Evolutionary conservation across 192 early-diverging fungal species (phyloP).

Genomic region (Podila epicladia): DNA sequence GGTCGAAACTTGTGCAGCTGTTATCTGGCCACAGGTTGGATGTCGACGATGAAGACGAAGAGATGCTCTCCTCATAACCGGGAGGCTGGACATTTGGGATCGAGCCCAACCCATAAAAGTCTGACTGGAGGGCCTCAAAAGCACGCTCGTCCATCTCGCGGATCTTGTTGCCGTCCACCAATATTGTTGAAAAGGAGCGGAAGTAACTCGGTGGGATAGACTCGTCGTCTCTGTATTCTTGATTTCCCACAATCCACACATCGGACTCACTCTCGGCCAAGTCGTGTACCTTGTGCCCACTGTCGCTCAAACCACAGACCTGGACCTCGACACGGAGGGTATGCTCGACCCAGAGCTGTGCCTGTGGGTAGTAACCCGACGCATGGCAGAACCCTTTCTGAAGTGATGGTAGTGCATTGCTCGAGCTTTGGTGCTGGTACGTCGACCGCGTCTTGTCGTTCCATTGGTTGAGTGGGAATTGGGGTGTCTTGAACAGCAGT

Average conservation of each 20-base stretch:
- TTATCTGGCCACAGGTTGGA: background rate
- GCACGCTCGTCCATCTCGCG: constrained; percentile 37
- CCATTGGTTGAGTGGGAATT: constrained; percentile 15
- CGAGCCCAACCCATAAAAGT: background rate
- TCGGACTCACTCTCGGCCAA: constrained; percentile 15
- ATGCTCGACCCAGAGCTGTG: constrained; percentile 20
- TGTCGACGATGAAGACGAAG: background rate
- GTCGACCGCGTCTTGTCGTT: background rate
- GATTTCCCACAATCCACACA: constrained; percentile 29
- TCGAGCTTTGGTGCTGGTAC: background rate
- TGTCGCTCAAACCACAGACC: constrained; percentile 19
- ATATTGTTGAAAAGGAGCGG: constrained; percentile 30
- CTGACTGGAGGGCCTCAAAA: constrained; percentile 31
- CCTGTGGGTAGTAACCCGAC: constrained; percentile 8
- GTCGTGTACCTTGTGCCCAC: constrained; percentile 2
- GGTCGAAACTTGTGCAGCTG: background rate
- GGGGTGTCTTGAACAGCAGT: constrained; percentile 40
- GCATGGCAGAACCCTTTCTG: constrained; percentile 30
- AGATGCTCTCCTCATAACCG: constrained; percentile 18
- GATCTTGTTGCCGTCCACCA: constrained; percentile 36
- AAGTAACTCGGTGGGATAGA: constrained; percentile 33
- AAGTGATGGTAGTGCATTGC: constrained; percentile 1
- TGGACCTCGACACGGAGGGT: constrained; percentile 10
- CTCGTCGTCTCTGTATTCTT: constrained; percentile 40
- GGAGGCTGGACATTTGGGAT: constrained; percentile 2